Evolutionary conservation across 2,329 filamentous ascomycete genomes (phyloP).

Genomic region (Aspergillus latus): DNA sequence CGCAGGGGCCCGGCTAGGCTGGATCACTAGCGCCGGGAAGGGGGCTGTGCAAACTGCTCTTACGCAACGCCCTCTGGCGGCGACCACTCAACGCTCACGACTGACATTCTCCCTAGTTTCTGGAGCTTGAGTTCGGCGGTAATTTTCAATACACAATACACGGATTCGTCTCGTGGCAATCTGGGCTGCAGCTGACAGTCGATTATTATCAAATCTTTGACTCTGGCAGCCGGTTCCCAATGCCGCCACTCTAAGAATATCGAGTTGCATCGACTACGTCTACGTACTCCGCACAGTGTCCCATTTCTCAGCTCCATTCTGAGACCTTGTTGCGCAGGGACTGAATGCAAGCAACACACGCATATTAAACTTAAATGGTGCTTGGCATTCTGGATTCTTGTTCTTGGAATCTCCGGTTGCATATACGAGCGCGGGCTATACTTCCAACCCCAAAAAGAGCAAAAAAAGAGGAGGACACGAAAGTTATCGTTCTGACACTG

Average conservation of each 20-base stretch:
- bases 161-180: background rate
- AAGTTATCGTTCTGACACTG: background rate
- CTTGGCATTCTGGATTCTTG: background rate
- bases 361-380: background rate
- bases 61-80: conserved; percentile 24
- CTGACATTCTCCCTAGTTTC: conserved; percentile 7
- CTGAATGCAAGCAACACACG: conserved; percentile 6
- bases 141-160: conserved; percentile 5
- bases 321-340: conserved; percentile 1
- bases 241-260: conserved; percentile 11
- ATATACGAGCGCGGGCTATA: background rate
- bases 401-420: background rate
- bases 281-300: no score
- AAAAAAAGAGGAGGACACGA: background rate
- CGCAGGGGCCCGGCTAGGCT: conserved; percentile 19
- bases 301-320: background rate
- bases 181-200: background rate
- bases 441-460: background rate
- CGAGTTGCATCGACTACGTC: background rate
- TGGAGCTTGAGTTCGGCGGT: background rate
- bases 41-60: conserved; percentile 30
- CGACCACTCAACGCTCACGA: conserved; percentile 8
- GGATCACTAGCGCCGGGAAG: conserved; percentile 25
- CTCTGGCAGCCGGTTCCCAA: background rate
- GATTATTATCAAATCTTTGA: background rate